Evolutionary conservation across 2,329 filamentous ascomycete species (phyloP).

Genomic region (Xylariales sp.): DNA sequence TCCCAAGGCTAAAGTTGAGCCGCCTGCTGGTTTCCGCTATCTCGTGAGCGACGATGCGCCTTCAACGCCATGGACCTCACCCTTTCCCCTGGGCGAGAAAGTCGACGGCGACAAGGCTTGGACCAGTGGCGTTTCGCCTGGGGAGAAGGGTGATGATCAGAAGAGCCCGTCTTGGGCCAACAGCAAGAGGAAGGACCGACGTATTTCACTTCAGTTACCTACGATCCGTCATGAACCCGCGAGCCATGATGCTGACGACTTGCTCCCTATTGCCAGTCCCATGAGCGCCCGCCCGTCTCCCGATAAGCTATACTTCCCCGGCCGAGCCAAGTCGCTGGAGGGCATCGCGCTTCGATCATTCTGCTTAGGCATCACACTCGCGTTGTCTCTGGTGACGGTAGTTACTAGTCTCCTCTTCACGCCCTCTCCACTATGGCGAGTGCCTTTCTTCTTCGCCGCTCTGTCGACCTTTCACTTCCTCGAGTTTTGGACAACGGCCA

Average conservation of each 20-base stretch:
- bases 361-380: conserved; percentile 43
- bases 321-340: conserved; percentile 51
- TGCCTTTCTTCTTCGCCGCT: conserved; percentile 61
- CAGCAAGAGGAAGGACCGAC: conserved; percentile 17
- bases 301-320: conserved; percentile 36
- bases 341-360: conserved; percentile 57
- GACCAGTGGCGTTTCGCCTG: not conserved
- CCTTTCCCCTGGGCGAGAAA: conserved; percentile 3
- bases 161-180: conserved; percentile 18
- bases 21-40: conserved; percentile 3
- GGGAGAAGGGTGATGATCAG: not conserved
- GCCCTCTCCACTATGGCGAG: conserved; percentile 51
- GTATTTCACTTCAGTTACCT: conserved; percentile 16
- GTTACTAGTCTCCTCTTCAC: conserved; percentile 30
- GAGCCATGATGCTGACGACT: conserved; percentile 20
- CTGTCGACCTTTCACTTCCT: conserved; percentile 89
- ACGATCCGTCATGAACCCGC: conserved; percentile 14
- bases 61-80: conserved; percentile 3
- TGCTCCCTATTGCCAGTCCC: conserved; percentile 16
- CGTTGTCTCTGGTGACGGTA: conserved; percentile 30
- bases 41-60: conserved; percentile 3
- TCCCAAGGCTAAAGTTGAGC: conserved; percentile 4
- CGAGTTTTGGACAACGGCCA: conserved; percentile 88
- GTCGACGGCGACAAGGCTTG: conserved; percentile 7
- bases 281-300: conserved; percentile 15